phyloP scores from a whole-genome alignment of 2,329 filamentous ascomycete genomes.

The Blumeria graminis region DNA sequence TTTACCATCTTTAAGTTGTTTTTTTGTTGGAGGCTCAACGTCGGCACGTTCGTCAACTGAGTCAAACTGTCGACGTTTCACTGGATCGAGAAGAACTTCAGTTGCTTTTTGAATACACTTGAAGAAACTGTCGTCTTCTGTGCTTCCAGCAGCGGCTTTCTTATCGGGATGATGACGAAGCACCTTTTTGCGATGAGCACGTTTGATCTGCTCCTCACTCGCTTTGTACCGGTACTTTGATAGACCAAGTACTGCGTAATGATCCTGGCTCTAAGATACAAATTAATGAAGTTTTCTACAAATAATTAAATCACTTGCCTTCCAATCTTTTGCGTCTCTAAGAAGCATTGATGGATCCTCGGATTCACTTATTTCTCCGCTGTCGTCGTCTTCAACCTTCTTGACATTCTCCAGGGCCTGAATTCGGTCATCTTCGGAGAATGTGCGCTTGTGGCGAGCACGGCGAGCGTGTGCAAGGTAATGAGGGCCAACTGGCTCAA shows the following conservation, averaged over 20 bases:
- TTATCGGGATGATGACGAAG: conserved; percentile 98
- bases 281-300: conserved; percentile 4
- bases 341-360: conserved; percentile 85
- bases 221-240: conserved; percentile 81
- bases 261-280: conserved; percentile 53
- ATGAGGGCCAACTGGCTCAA: conserved; percentile 91
- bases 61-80: conserved; percentile 85
- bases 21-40: conserved; percentile 79
- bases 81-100: conserved; percentile 76
- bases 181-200: conserved; percentile 97
- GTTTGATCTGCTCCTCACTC: conserved; percentile 96
- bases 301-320: conserved; percentile 31
- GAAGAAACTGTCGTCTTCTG: conserved; percentile 96
- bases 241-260: conserved; percentile 88
- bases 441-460: conserved; percentile 88
- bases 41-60: conserved; percentile 88
- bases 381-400: conserved; percentile 81
- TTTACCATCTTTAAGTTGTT: conserved; percentile 62
- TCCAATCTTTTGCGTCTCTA: conserved; percentile 97
- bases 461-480: conserved; percentile 94
- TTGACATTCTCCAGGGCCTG: conserved; percentile 86
- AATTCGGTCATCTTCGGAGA: conserved; percentile 94
- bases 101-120: conserved; percentile 99
- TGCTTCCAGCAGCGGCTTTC: conserved; percentile 71
- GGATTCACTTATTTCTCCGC: conserved; percentile 74